Base-by-base conservation (phyloP, 257 asterid species). In the Nicotiana noctiflora region DNA sequence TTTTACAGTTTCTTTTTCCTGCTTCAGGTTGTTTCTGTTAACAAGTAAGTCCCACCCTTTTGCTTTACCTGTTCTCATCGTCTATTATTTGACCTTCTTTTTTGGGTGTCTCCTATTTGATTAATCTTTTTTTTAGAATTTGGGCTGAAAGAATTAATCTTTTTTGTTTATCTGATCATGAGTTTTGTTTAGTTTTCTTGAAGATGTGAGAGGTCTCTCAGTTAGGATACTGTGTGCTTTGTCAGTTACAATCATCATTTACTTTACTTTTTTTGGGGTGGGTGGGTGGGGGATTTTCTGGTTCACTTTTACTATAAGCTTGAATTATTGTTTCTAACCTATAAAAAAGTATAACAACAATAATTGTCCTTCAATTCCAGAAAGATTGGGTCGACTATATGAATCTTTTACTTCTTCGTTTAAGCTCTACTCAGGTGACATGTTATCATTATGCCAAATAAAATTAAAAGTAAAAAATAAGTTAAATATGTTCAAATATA, bases 21-120 rank as follows among this genome's bases (percentile, higher is more conserved):
- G 14, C 21, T 19, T n/a, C 59, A 53, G 64, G 64, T 57, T 57
- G 64, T 57, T 57, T 19, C 29, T 53, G 18, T 53, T 4, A 80
- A 68, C 72, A 81, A 79, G 85, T 49, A 32, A 53, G 49, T 49
- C n/a, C n/a, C 80, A 27, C 32, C 29, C 51, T 79, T 61, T 46
- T 52, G 25, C 34, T 55, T 29, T 61, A n/a, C 55, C 29, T 67
- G 34, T 68, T 31, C 51, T 62, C 21, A 34, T 77, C 19, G n/a
- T 31, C 60, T 21, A 76, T 37, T 57, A 34, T 63, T 37, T 53
- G 6, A 18, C 13, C 15, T 81, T 51, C 17, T 40, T 23, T 46
- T 63, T 15, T 37, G 10, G 46, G 46, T 1, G 46, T 37, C 46
- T 37, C 10, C 1, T 34, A 34, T 6, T 34, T 34, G 44, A 34